Evolutionary conservation across 768 basidiomycete species (phyloP).

Genomic region (Mycena galericulata): DNA sequence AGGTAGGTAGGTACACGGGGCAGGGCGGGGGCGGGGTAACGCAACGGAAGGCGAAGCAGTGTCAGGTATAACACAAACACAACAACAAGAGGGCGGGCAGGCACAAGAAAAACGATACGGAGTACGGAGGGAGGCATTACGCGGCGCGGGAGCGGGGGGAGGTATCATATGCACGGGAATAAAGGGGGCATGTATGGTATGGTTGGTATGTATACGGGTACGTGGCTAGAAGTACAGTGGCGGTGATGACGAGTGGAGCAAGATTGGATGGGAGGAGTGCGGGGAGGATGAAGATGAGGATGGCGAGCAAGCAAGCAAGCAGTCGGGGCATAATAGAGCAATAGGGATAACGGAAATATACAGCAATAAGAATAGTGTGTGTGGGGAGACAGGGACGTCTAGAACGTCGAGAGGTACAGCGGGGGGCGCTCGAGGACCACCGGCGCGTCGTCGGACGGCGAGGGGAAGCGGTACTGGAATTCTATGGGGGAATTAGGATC

Average conservation of each 20-base stretch:
- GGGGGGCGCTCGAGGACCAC: constrained; percentile 58
- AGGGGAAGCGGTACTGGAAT: constrained; percentile 74
- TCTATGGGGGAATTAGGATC: constrained; percentile 43
- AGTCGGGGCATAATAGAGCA: constrained; percentile 28
- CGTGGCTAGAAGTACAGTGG: too few relatives aligned
- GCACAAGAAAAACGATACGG: too few relatives aligned
- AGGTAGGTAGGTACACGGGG: too few relatives aligned
- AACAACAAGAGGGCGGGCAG: too few relatives aligned
- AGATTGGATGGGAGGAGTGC: not conserved
- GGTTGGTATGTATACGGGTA: too few relatives aligned
- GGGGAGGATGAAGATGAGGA: not conserved
- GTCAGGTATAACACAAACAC: too few relatives aligned
- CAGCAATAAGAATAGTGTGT: constrained; percentile 58
- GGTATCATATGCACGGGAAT: too few relatives aligned
- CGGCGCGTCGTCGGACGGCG: constrained; percentile 56
- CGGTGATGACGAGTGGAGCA: not conserved
- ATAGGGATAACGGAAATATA: constrained; percentile 52
- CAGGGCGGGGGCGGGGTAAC: too few relatives aligned
- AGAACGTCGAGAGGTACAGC: constrained; percentile 73
- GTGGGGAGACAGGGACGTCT: constrained; percentile 36
- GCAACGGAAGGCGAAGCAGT: too few relatives aligned
- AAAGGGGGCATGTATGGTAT: too few relatives aligned
- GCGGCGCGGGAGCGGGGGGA: too few relatives aligned
- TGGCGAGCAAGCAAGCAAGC: not conserved
- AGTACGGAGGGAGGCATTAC: too few relatives aligned